Evolutionary conservation across 768 basidiomycete genomes (phyloP).

Genomic region (Psilocybe cyanescens): DNA sequence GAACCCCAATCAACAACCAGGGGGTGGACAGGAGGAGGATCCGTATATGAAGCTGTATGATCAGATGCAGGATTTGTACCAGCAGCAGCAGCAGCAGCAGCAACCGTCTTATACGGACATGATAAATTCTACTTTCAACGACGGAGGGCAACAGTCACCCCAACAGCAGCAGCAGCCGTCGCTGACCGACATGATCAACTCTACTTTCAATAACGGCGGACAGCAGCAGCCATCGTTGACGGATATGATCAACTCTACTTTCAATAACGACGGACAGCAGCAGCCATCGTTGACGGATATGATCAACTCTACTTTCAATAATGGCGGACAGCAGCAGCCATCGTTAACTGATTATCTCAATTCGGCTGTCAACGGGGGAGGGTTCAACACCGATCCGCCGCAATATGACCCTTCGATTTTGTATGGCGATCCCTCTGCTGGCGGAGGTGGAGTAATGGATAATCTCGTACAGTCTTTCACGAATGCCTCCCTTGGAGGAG

Average conservation of each 20-base stretch:
- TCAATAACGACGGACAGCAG: background rate
- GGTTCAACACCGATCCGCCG: background rate
- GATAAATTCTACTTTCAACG: slow-evolving; percentile 6
- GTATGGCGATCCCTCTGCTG: slow-evolving; percentile 2
- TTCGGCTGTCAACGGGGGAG: background rate
- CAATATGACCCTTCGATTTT: slow-evolving; percentile 13
- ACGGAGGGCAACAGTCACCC: slow-evolving; percentile 1
- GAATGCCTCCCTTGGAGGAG: slow-evolving; percentile 6
- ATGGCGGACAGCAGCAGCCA: background rate
- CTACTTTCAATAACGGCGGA: background rate
- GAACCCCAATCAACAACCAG: background rate
- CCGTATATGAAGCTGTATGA: slow-evolving; percentile 2
- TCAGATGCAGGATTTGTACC: background rate
- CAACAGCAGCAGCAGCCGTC: background rate
- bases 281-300: background rate
- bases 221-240: slow-evolving; percentile 1
- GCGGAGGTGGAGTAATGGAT: slow-evolving; percentile 7
- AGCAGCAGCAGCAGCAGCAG: slow-evolving; percentile 9
- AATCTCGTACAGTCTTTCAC: slow-evolving; percentile 13
- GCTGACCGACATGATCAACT: slow-evolving; percentile 9
- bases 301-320: background rate
- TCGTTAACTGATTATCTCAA: background rate
- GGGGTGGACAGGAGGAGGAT: background rate
- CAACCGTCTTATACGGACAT: slow-evolving; percentile 2
- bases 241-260: slow-evolving; percentile 6